Base-by-base conservation (phyloP, 2,329 filamentous ascomycete genomes). In the Penicillium hordei region DNA sequence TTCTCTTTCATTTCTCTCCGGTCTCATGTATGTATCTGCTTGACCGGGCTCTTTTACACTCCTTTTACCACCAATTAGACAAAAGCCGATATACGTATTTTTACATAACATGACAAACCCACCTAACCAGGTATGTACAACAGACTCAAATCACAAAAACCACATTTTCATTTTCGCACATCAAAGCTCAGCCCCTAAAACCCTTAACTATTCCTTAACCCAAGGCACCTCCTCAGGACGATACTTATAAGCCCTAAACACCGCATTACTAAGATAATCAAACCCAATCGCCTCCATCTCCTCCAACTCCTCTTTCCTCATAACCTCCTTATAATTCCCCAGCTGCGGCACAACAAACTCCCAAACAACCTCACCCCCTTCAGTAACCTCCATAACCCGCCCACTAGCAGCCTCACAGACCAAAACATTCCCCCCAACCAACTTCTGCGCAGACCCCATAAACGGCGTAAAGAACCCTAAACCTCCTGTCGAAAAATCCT, bases 211-310 rank as follows among this genome's bases (percentile, higher is more conserved):
- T 31, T 59, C 53, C 54, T 61, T 63, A 19, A 76, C 38, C 77
- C 77, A 80, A 15, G 74, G 75, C 34, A 80, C 65, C 57, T 79
- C 66, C 40, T 78, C 72, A 17, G 69, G 66, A 0, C 67, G 65
- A 63, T 80, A 79, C 58, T 76, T 75, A 55, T 80, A 79, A 33
- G 77, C 77, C 48, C 78, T 60, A 58, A 81, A 79, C 19, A 79
- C 48, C 1, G 77, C 78, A 70, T 80, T 81, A 1, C 72, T 72
- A 43, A 73, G 66, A 62, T 74, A 75, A 19, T 70, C 66, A 55
- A 79, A 79, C 23, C 65, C 63, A 38, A 76, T 73, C 5, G 69
- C 67, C 59, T 73, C 70, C 53, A 77, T 72, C 56, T 74, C 69
- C n/a, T 71, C 48, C 52, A 66, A 34, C 23, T 66, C 63, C 15